Percentiles rank a stretch among this genome's conserved stretches.
Evolutionary conservation across 768 basidiomycete species (phyloP).

Genomic region (Mycena kentingensis): DNA sequence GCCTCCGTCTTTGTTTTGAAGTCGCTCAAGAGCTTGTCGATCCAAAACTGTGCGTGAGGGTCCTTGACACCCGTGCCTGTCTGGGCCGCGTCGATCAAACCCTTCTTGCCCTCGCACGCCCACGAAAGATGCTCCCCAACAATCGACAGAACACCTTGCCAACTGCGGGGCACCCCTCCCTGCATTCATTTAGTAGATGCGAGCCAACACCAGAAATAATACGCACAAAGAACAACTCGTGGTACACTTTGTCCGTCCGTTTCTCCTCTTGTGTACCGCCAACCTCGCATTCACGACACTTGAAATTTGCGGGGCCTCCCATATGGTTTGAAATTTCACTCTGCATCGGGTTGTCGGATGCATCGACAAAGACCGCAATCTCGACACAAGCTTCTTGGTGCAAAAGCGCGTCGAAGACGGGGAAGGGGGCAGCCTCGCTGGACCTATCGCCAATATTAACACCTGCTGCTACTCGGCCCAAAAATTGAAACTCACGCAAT

Average conservation of each 20-base stretch:
- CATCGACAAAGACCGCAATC: slow-evolving; percentile 29
- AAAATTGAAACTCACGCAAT: slow-evolving; percentile 32
- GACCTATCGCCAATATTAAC: slow-evolving; percentile 25
- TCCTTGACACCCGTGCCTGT: slow-evolving; percentile 45
- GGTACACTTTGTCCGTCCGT: slow-evolving; percentile 35
- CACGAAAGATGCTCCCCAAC: slow-evolving; percentile 33
- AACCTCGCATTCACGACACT: slow-evolving; percentile 43
- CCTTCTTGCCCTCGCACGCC: slow-evolving; percentile 35
- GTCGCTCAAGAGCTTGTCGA: slow-evolving; percentile 35
- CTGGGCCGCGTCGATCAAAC: slow-evolving; percentile 25
- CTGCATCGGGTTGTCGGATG: slow-evolving; percentile 39
- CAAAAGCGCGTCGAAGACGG: slow-evolving; percentile 30
- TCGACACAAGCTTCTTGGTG: slow-evolving; percentile 27
- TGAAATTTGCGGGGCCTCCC: slow-evolving; percentile 39
- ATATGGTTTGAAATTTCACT: slow-evolving; percentile 39
- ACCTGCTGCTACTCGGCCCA: background rate
- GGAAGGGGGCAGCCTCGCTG: slow-evolving; percentile 34
- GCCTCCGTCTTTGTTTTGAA: slow-evolving; percentile 21
- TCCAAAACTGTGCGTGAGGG: slow-evolving; percentile 39
- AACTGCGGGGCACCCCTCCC: slow-evolving; percentile 27
- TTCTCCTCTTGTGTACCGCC: slow-evolving; percentile 39
- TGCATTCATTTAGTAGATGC: slow-evolving; percentile 5
- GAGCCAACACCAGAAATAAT: background rate
- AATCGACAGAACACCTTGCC: slow-evolving; percentile 20
- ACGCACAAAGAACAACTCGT: slow-evolving; percentile 35